These are phyloP conservation scores for Cryphonectria nitschkei DNA, from an alignment of 2,329 filamentous ascomycete species.

Conservation along the genomic window DNA sequence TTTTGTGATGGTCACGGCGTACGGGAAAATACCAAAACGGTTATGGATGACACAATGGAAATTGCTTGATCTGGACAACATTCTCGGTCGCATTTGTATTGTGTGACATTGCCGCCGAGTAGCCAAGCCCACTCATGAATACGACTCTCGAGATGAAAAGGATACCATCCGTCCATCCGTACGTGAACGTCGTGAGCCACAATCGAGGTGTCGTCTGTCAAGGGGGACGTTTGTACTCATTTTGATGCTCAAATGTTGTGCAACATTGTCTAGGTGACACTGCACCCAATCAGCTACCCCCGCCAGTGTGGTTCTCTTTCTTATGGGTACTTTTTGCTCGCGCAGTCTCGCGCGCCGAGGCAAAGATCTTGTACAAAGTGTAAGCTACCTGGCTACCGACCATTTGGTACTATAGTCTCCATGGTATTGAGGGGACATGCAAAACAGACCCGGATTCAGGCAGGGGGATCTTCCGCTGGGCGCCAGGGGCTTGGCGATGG, in stretches of 20 bases:
- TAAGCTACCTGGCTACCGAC: background rate
- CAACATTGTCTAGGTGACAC: background rate
- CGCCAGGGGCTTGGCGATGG: conserved; percentile 19
- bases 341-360: conserved; percentile 13
- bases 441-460: conserved; percentile 28
- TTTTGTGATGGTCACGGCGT: conserved; percentile 36
- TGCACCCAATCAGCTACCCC: background rate
- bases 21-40: conserved; percentile 41
- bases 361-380: conserved; percentile 10
- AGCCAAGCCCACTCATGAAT: conserved; percentile 31
- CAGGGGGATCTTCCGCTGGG: conserved; percentile 13
- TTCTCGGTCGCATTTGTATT: conserved; percentile 29
- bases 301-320: background rate
- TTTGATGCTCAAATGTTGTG: background rate
- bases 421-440: conserved; percentile 5
- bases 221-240: background rate
- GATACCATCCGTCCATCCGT: background rate
- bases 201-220: background rate
- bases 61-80: conserved; percentile 31
- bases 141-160: conserved; percentile 30
- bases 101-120: conserved; percentile 31
- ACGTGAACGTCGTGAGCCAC: conserved; percentile 17
- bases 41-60: conserved; percentile 32
- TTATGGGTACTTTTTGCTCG: background rate
- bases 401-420: background rate